Evolutionary conservation across 805 yeast genomes (phyloP), one percentile per base, ranked within the genome.

Genomic region (Spathaspora passalidarum): DNA sequence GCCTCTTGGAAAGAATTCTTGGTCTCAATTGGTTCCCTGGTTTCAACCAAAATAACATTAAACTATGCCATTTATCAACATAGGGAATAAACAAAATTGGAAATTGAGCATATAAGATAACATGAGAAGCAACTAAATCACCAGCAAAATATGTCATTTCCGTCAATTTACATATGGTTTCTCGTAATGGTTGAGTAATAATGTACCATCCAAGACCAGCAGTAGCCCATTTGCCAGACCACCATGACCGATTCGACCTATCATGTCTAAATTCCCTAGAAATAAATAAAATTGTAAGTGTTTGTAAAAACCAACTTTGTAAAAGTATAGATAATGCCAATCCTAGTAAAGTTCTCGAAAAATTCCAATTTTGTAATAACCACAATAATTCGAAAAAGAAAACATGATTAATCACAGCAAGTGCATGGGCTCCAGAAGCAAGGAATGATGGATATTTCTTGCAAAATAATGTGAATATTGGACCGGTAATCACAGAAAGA

Each of bases 191-290:
- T 50, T 84, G 90, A 2, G 82, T 66, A 5, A 84, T 43, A 0
- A 79, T 66, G 40, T 75, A 61, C 80, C 84, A 79, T 0, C 90
- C 88, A 38, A 84, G 67, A 0, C 82, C 82, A 0, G 82, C 73
- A 11, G 73, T 73, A 40, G 76, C 56, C 92, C 92, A 86, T 46
- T 74, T 79, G 0, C 91, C 90, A 9, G 88, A 77, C 90, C 73
- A 67, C 71, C 71, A 67, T 2, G 91, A 84, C 32, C 77, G 60
- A 54, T 84, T 86, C 0, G 87, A 65, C 38, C 69, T 75, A 50
- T 78, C 85, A 51, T 76, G 80, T 47, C 73, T 76, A 53, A 75
- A 75, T 56, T 88, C 96, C 40, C 84, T 73, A 6, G 86, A 77
- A 35, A 87, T 60, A 4, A 83, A 51, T 0, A 79, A 39, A 1